These are phyloP conservation scores for Leishmania gerbilli DNA, from an alignment of 208 protist genomes.

Conservation along the genomic window DNA sequence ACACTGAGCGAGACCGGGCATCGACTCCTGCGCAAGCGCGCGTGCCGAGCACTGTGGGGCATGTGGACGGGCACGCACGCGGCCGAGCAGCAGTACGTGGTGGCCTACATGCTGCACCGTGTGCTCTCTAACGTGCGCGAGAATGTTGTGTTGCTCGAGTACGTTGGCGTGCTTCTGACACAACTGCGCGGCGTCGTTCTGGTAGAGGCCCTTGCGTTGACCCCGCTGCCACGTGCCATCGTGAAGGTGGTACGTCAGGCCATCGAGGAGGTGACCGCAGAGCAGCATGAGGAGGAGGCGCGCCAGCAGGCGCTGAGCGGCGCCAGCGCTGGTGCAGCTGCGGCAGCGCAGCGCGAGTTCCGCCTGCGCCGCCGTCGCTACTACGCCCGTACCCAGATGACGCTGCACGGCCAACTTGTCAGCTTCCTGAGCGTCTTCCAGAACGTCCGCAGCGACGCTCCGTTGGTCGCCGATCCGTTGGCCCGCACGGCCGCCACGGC, in stretches of 20 bases:
- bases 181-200: conserved; percentile 40
- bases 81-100: conserved; percentile 19
- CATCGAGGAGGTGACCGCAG: conserved; percentile 21
- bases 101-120: conserved; percentile 49
- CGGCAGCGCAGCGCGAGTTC: background rate
- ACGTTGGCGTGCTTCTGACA: conserved; percentile 66
- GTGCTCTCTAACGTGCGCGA: conserved; percentile 45
- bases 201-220: conserved; percentile 41
- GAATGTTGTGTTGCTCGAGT: conserved; percentile 62
- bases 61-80: conserved; percentile 32
- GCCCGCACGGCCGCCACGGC: conserved; percentile 10
- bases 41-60: conserved; percentile 53
- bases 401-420: conserved; percentile 33
- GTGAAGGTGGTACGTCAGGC: conserved; percentile 22
- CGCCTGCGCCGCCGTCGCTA: conserved; percentile 20
- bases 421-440: conserved; percentile 31
- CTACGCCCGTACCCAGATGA: conserved; percentile 21
- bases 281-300: conserved; percentile 21
- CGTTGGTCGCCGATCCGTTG: conserved; percentile 16
- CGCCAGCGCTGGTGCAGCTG: background rate
- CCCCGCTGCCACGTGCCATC: conserved; percentile 31
- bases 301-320: background rate
- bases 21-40: conserved; percentile 36
- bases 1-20: conserved; percentile 26
- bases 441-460: conserved; percentile 24